phyloP scores from a whole-genome alignment of 306 rosid genomes.

The Mimosa bimucronata region DNA sequence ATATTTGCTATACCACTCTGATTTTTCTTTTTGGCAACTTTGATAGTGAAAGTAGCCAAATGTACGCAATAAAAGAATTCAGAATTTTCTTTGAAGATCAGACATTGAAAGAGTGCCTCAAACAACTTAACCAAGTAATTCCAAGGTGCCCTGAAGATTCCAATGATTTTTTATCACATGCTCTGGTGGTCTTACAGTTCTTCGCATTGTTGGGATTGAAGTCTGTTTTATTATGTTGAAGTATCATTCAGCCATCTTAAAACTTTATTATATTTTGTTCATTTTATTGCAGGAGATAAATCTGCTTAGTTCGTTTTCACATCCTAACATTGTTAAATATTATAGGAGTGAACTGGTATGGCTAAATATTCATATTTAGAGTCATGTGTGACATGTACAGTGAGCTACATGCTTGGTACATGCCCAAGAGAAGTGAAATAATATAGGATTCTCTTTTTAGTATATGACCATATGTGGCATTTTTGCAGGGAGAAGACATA shows the following conservation, averaged over 20 bases:
- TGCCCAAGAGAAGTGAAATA: slow-evolving; percentile 15
- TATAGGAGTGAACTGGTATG: slow-evolving; percentile 93
- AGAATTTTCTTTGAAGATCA: slow-evolving; percentile 80
- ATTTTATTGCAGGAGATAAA: slow-evolving; percentile 79
- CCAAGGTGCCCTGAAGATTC: slow-evolving; percentile 21
- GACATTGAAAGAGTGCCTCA: slow-evolving; percentile 87
- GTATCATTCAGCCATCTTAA: slow-evolving; percentile 25
- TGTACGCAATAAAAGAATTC: slow-evolving; percentile 99
- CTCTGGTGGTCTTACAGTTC: slow-evolving; percentile 12
- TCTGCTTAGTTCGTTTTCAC: slow-evolving; percentile 83
- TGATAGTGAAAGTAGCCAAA: slow-evolving; percentile 91
- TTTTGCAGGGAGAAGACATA: slow-evolving; percentile 74
- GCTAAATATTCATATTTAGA: slow-evolving; percentile 21
- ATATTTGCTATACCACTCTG: slow-evolving; percentile 30
- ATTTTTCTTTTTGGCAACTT: slow-evolving; percentile 25
- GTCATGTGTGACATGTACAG: slow-evolving; percentile 6
- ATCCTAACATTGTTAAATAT: slow-evolving; percentile 92
- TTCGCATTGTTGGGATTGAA: slow-evolving; percentile 31
- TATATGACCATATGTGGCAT: slow-evolving; percentile 10
- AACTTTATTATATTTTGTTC: slow-evolving; percentile 28
- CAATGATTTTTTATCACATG: background rate
- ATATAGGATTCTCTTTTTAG: background rate
- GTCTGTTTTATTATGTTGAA: slow-evolving; percentile 20
- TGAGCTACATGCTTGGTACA: background rate
- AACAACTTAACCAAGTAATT: slow-evolving; percentile 90